phyloP scores from a whole-genome alignment of 371 early-diverging fungal species.

The Mortierella sp. region DNA sequence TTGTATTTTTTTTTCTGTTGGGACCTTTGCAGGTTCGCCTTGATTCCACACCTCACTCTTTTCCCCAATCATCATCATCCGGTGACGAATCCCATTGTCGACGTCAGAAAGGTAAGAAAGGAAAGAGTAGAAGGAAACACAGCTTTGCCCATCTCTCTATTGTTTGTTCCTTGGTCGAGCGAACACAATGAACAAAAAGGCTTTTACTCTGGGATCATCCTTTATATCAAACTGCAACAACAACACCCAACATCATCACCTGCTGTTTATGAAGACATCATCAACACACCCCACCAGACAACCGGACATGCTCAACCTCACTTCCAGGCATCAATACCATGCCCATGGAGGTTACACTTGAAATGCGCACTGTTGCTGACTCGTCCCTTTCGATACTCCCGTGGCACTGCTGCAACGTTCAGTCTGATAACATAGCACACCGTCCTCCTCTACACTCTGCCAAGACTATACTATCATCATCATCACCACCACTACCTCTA shows the following conservation, averaged over 20 bases:
- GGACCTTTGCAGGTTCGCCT: background rate
- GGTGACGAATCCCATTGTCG: constrained; percentile 14
- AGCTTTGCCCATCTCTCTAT: too few species aligned
- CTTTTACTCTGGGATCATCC: too few species aligned
- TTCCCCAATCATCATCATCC: constrained; percentile 1
- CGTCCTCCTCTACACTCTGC: background rate
- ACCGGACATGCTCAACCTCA: background rate
- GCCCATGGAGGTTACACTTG: background rate
- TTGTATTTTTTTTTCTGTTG: constrained; percentile 16
- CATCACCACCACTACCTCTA: background rate
- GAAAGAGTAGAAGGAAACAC: too few species aligned
- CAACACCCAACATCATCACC: background rate
- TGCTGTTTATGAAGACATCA: background rate
- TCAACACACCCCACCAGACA: background rate
- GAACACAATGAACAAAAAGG: too few species aligned
- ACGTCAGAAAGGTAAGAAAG: background rate
- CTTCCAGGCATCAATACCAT: background rate
- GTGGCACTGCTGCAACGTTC: background rate
- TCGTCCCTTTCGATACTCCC: background rate
- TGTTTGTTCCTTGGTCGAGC: too few species aligned
- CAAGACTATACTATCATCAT: background rate
- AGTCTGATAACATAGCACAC: background rate
- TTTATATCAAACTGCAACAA: too few species aligned
- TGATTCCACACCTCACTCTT: background rate
- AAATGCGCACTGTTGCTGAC: background rate